phyloP scores from a whole-genome alignment of 495 filamentous ascomycete genomes.

The Penicillium soppii region DNA sequence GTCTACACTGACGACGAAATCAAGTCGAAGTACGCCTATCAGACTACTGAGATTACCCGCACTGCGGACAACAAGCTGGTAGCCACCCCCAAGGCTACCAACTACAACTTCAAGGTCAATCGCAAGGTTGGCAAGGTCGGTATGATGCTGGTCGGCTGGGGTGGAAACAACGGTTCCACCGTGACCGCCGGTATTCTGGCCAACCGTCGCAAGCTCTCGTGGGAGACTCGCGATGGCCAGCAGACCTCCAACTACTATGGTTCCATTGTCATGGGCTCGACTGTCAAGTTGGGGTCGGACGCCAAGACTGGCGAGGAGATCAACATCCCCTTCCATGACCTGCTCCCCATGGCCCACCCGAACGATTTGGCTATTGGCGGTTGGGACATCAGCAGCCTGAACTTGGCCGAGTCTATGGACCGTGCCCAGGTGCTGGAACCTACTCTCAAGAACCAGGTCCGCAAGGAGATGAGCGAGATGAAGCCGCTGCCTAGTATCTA shows the following conservation, averaged over 20 bases:
- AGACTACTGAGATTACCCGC: conserved; percentile 78
- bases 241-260: conserved; percentile 95
- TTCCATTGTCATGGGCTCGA: conserved; percentile 94
- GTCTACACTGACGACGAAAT: conserved; percentile 85
- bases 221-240: conserved; percentile 90
- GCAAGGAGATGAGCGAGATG: conserved; percentile 90
- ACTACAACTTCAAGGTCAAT: conserved; percentile 97
- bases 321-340: conserved; percentile 92
- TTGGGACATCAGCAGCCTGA: conserved; percentile 93
- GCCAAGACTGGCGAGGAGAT: conserved; percentile 82
- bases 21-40: conserved; percentile 93
- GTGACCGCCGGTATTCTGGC: conserved; percentile 97
- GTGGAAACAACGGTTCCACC: conserved; percentile 97
- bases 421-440: conserved; percentile 93
- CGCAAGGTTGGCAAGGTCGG: conserved; percentile 91
- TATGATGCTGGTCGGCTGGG: conserved; percentile 97
- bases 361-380: conserved; percentile 95
- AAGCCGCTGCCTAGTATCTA: conserved; percentile 92
- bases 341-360: conserved; percentile 96
- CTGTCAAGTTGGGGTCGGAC: conserved; percentile 92
- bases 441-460: conserved; percentile 79
- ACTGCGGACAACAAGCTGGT: conserved; percentile 74
- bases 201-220: conserved; percentile 80
- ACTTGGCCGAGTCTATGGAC: conserved; percentile 92
- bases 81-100: conserved; percentile 81